A percentile compares a stretch with the other conserved stretches of the same genome.
These are phyloP conservation scores for Suillus discolor DNA, from an alignment of 768 basidiomycete genomes.

Conservation along the genomic window DNA sequence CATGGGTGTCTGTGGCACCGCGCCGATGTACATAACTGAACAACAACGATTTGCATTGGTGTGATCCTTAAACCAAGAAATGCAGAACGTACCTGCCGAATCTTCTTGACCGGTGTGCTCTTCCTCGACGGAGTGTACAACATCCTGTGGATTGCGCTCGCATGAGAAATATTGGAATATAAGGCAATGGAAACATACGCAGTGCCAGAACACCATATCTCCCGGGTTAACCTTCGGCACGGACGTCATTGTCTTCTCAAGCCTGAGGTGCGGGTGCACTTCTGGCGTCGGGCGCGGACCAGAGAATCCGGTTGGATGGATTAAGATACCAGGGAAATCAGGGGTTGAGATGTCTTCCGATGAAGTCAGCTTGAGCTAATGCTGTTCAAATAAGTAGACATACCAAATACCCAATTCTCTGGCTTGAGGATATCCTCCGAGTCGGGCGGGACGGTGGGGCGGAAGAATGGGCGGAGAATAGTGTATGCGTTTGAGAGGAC, in stretches of 20 bases:
- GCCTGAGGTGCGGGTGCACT: constrained; percentile 68
- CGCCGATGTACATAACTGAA: constrained; percentile 78
- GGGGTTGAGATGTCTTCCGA: constrained; percentile 46
- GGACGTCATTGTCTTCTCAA: constrained; percentile 68
- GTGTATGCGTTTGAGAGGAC: constrained; percentile 68
- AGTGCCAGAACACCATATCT: constrained; percentile 82
- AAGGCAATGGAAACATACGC: constrained; percentile 36
- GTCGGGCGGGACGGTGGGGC: constrained; percentile 42
- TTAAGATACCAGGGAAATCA: constrained; percentile 55
- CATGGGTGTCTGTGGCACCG: constrained; percentile 64
- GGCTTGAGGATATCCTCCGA: constrained; percentile 46
- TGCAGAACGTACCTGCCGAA: constrained; percentile 49
- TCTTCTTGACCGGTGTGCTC: constrained; percentile 58
- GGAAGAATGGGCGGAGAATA: constrained; percentile 79
- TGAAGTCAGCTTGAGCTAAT: not conserved
- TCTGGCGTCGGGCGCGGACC: constrained; percentile 53
- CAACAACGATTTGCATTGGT: not conserved
- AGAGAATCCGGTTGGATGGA: constrained; percentile 25
- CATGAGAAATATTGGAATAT: not conserved
- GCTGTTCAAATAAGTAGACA: constrained; percentile 5
- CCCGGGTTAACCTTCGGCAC: constrained; percentile 74
- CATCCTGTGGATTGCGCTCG: constrained; percentile 34
- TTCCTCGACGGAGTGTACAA: constrained; percentile 49
- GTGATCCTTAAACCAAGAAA: not conserved
- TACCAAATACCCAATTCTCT: constrained; percentile 58